These are phyloP conservation scores for Neonectria faginata DNA, from an alignment of 2,329 filamentous ascomycete species.

Conservation along the genomic window DNA sequence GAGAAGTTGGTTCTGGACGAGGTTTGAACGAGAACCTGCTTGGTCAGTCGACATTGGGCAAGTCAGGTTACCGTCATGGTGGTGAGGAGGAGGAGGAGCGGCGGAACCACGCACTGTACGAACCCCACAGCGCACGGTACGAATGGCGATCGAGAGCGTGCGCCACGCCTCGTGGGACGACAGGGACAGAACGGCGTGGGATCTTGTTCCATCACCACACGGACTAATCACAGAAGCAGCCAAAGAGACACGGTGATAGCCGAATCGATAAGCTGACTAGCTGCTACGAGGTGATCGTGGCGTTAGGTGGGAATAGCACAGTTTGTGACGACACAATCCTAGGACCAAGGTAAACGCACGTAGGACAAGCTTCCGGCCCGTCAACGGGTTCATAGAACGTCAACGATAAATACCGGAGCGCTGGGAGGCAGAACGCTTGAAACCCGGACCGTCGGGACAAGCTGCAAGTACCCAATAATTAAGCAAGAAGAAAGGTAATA, in stretches of 20 bases:
- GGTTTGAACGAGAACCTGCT: slow-evolving; percentile 15
- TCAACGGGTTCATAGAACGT: slow-evolving; percentile 16
- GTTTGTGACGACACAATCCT: not conserved
- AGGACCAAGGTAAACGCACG: not conserved
- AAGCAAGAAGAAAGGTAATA: too few species aligned
- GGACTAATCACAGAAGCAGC: slow-evolving; percentile 1
- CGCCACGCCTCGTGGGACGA: slow-evolving; percentile 23
- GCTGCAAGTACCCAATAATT: not conserved
- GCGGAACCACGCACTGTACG: slow-evolving; percentile 17
- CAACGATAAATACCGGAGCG: slow-evolving; percentile 3
- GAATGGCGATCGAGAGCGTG: slow-evolving; percentile 2
- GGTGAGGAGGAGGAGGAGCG: slow-evolving; percentile 9
- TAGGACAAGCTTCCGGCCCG: slow-evolving; percentile 23
- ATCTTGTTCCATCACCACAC: not conserved
- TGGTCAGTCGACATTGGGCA: slow-evolving; percentile 20
- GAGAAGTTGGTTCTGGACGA: slow-evolving; percentile 3
- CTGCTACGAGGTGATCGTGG: slow-evolving; percentile 1
- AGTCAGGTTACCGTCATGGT: slow-evolving; percentile 22
- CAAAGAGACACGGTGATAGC: slow-evolving; percentile 2
- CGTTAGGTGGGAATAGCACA: not conserved
- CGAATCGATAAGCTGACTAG: slow-evolving; percentile 4
- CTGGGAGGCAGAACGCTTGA: not conserved
- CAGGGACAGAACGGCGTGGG: slow-evolving; percentile 3
- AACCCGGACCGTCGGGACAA: not conserved
- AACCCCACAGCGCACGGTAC: slow-evolving; percentile 14